A percentile compares a stretch with the other conserved stretches of the same genome.
Conservation (phyloP, 306 rosid species). For the Vigna angularis region DNA sequence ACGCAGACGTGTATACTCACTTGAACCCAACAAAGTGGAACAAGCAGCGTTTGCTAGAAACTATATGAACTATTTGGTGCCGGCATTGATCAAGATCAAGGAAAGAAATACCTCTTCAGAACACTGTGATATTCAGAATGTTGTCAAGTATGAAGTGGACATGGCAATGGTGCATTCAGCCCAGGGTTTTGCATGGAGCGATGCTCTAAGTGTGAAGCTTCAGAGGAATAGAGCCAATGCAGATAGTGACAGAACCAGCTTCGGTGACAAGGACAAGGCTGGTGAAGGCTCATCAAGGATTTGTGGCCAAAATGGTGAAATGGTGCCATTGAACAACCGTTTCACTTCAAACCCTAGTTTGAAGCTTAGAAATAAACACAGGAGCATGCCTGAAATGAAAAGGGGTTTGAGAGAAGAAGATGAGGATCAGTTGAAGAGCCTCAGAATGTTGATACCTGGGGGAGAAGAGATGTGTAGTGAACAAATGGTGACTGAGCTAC, state of each 20-base stretch:
- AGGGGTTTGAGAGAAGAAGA: neutral
- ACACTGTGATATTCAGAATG: constrained; percentile 36
- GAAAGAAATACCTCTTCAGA: neutral
- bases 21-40: constrained; percentile 52
- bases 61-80: constrained; percentile 59
- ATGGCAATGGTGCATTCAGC: constrained; percentile 79
- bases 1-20: constrained; percentile 59
- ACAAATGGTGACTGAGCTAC: constrained; percentile 60
- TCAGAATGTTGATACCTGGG: constrained; percentile 72
- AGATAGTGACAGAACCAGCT: neutral
- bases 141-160: constrained; percentile 67
- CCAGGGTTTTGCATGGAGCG: constrained; percentile 70
- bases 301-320: constrained; percentile 24
- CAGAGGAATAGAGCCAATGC: constrained; percentile 18
- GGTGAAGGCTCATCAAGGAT: constrained; percentile 9
- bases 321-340: constrained; percentile 18
- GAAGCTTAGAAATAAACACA: neutral
- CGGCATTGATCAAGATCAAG: constrained; percentile 60
- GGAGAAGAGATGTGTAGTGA: constrained; percentile 61
- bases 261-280: neutral
- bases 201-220: constrained; percentile 61
- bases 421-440: constrained; percentile 45
- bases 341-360: constrained; percentile 19
- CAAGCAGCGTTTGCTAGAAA: constrained; percentile 58
- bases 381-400: constrained; percentile 3